phyloP scores from a whole-genome alignment of 768 basidiomycete genomes.

The Suillus discolor region DNA sequence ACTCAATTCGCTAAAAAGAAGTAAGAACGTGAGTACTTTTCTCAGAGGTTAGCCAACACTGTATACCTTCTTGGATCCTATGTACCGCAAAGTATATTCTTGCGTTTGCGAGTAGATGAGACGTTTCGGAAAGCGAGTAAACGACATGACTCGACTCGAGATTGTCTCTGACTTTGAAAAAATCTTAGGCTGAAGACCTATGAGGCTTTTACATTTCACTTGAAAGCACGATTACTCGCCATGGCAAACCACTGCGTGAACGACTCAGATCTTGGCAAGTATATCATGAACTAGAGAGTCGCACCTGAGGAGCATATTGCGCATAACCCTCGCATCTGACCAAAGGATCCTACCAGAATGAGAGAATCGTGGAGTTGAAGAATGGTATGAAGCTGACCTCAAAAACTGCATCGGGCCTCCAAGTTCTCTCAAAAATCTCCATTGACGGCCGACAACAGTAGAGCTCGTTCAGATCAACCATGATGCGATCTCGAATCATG shows the following conservation, averaged over 20 bases:
- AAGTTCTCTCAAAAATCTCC: constrained; percentile 55
- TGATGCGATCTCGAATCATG: constrained; percentile 45
- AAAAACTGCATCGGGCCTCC: constrained; percentile 55
- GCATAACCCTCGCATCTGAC: constrained; percentile 50
- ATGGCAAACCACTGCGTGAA: constrained; percentile 50
- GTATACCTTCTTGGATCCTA: constrained; percentile 54
- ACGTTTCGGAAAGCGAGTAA: constrained; percentile 59
- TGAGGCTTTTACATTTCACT: constrained; percentile 4
- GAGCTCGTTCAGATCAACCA: constrained; percentile 61
- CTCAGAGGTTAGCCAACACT: background rate
- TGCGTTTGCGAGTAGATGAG: constrained; percentile 62
- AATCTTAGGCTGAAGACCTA: constrained; percentile 48
- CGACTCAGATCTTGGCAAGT: background rate
- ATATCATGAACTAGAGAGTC: constrained; percentile 19
- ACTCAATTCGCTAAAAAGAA: constrained; percentile 51
- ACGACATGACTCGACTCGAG: constrained; percentile 58
- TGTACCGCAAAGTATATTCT: constrained; percentile 57
- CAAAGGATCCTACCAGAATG: constrained; percentile 47
- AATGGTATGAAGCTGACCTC: constrained; percentile 37
- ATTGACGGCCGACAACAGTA: constrained; percentile 55
- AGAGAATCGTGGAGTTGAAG: background rate
- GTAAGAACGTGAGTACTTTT: background rate
- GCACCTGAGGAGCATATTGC: constrained; percentile 57
- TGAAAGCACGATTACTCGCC: constrained; percentile 35
- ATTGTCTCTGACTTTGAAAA: constrained; percentile 53